Base-by-base conservation (phyloP, 352 stramenopile species). In the Pythium plurisporium region DNA sequence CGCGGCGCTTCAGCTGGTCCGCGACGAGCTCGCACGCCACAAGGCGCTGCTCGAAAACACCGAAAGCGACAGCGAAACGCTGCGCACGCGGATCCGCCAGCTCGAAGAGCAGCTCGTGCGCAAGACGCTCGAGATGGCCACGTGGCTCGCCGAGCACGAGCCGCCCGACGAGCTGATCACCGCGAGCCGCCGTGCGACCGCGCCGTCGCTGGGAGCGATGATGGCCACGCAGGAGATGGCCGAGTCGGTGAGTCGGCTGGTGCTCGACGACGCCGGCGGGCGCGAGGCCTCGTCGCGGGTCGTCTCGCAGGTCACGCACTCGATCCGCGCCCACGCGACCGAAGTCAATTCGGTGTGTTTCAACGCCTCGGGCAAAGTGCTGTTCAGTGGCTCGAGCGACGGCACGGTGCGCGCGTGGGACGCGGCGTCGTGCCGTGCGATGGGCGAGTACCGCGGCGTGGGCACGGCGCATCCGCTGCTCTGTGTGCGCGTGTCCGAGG, bases 261-360 rank as follows among this genome's bases (percentile, higher is more conserved):
- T 74, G 36, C 27, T 86, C 14, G 66, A 75, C 41, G 50, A 27
- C 20, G 37, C 22, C 3, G 57, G 33, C 31, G n/a, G n/a, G n/a
- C 4, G 41, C 10, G 44, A 63, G 10, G 33, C 41, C 22, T 58
- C 56, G 34, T 64, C 56, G 20, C 61, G 68, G 9, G 47, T 86
- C 7, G 57, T 87, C 23, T 70, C 64, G 5, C 62, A 60, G 11
- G 64, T 82, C 33, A 70, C 65, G 22, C 74, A 91, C 45, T 72
- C 70, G 5, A 82, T 94, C 33, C 81, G 83, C 17, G 83, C 83
- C 5, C 83, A 94, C 51, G 83, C 83, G 12, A 94, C 81, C 1
- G 83, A 94, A 55, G 83, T 89, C 19, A 94, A 94, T 56, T 90
- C 79, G 30, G 78, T 94, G 11, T 89, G 81, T 47, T 94, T 91